Base-by-base conservation (phyloP, 495 filamentous ascomycete genomes). In the Neurospora hispaniola region DNA sequence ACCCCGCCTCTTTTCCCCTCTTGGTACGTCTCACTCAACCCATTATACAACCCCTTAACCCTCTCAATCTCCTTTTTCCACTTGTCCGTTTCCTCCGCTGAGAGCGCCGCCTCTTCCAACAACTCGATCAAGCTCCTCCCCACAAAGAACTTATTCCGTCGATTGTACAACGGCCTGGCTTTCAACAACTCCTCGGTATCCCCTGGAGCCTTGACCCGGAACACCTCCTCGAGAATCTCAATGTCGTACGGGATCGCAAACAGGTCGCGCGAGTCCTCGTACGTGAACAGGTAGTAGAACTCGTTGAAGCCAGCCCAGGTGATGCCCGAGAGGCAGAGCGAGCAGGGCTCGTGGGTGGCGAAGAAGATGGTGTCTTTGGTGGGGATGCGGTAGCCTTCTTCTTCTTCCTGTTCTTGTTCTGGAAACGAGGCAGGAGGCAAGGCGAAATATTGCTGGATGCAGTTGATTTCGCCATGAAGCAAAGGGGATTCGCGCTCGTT, bases 281-380 rank as follows among this genome's bases (percentile, higher is more conserved):
- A 84, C 11, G 82, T 83, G 76, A 84, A 84, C 42, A 84, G 76
- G 71, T 82, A 83, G 74, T 83, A 83, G 72, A 84, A 81, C 77
- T 82, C 80, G 76, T 74, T 76, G 80, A 84, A 84, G 40, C 82
- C 82, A 18, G 79, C 80, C 81, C 81, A 84, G n/a, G 81, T 78
- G 70, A 84, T 83, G n/a, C 79, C 82, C 40, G 76, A 79, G 8
- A 84, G 73, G 39, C 82, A 84, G 3, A 84, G 79, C 39, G 79
- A 83, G 75, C 81, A 84, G 16, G 82, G 81, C 71, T 84, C 82
- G 71, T 84, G 82, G 16, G 82, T 84, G 16, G 81, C 80, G 41
- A 84, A 80, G 77, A 84, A 83, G 73, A 84, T 75, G 78, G 80
- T 81, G 74, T 83, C 79, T 39, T 75, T 78, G 59, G 80, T 76